Evolutionary conservation across 306 rosid genomes (phyloP).

Genomic region (Quercus rubra): DNA sequence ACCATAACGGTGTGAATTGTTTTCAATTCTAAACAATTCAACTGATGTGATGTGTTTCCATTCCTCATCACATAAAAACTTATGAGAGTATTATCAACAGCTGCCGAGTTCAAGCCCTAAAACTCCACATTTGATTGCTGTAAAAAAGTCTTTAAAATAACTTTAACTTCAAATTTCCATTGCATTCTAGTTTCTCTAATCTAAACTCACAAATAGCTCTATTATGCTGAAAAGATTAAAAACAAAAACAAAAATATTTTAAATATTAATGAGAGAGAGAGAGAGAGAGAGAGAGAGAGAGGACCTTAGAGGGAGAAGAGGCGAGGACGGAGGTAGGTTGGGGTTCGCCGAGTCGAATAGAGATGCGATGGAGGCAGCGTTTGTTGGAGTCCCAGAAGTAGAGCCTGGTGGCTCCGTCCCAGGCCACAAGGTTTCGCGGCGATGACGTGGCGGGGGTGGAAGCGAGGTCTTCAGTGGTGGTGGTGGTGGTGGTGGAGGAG

Average conservation of each 20-base stretch:
- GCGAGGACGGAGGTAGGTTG: slow-evolving; percentile 73
- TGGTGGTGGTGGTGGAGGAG: slow-evolving; percentile 25
- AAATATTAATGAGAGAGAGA: not conserved
- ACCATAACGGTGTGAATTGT: not conserved
- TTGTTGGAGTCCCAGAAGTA: slow-evolving; percentile 72
- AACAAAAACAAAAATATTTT: no score
- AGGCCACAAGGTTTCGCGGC: slow-evolving; percentile 56
- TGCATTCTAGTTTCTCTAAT: not conserved
- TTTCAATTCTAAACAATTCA: not conserved
- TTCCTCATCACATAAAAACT: no score
- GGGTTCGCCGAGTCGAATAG: slow-evolving; percentile 87
- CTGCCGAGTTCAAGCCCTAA: not conserved
- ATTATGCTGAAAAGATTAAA: not conserved
- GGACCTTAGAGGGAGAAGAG: slow-evolving; percentile 78
- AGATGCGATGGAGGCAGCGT: slow-evolving; percentile 62
- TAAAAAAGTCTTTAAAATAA: not conserved
- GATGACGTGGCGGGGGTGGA: slow-evolving; percentile 7
- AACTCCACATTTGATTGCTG: not conserved
- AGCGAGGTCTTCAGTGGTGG: not conserved
- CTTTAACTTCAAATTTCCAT: not conserved
- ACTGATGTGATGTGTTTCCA: not conserved
- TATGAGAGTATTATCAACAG: no score
- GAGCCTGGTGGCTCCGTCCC: slow-evolving; percentile 84
- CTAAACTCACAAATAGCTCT: not conserved
- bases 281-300: not conserved